Conservation (phyloP, 1,139 yeast genomes). For the Suhomyces guaymorum region DNA sequence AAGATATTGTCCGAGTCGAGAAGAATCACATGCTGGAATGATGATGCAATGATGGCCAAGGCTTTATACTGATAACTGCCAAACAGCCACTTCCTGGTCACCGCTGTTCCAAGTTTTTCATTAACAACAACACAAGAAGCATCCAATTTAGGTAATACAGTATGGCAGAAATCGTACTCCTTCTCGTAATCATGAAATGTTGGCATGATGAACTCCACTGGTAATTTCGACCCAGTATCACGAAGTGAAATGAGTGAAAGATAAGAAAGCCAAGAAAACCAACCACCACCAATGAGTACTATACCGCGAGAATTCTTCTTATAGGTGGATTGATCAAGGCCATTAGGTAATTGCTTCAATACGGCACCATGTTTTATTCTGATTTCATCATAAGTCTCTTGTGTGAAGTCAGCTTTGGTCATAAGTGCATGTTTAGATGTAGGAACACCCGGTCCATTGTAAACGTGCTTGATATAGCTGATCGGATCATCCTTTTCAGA, state of each 20-base stretch:
- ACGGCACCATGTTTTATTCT: conserved; percentile 27
- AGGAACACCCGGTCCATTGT: conserved; percentile 24
- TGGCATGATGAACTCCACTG: conserved; percentile 41
- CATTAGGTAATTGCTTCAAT: conserved; percentile 27
- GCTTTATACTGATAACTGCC: conserved; percentile 43
- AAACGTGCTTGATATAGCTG: conserved; percentile 23
- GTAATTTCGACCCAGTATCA: conserved; percentile 36
- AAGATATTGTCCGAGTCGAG: conserved; percentile 46
- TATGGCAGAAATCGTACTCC: conserved; percentile 18
- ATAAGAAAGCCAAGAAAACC: conserved; percentile 41
- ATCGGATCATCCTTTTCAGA: conserved; percentile 23
- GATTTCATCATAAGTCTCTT: conserved; percentile 25
- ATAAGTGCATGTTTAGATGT: conserved; percentile 30
- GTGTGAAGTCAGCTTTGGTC: conserved; percentile 30
- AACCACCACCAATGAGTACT: conserved; percentile 40
- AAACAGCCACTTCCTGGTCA: conserved; percentile 34
- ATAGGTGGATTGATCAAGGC: conserved; percentile 26
- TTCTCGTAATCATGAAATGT: conserved; percentile 29
- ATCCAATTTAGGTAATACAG: conserved; percentile 16
- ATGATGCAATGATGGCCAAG: conserved; percentile 39
- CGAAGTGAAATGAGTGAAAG: conserved; percentile 35
- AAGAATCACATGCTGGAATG: conserved; percentile 43
- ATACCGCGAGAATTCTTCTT: conserved; percentile 31
- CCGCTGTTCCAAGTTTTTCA: conserved; percentile 36
- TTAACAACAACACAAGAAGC: conserved; percentile 27